Evolutionary conservation across 2,329 filamentous ascomycete species (phyloP), one percentile per base, ranked within the genome.

Genomic region (Neurospora sp.): DNA sequence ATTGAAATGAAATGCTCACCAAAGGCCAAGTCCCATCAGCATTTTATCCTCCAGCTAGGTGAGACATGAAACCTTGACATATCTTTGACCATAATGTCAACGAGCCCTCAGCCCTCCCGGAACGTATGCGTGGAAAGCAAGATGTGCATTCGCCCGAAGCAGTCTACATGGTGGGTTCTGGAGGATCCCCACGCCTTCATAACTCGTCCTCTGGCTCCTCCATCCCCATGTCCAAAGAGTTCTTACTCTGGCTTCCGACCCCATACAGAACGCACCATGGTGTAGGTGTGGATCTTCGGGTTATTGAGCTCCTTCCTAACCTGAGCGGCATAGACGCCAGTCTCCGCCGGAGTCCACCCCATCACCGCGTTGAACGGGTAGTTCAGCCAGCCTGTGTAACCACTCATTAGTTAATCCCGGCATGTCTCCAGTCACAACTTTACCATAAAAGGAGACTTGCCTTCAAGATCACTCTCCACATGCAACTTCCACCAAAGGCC

Each of bases 401-500:
- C 52, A 62, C 12, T 2, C 12, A 10, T 62, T 10, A 62, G 52
- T 5, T 33, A 12, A 33, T 0, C 28, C 23, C 52, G 11, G 15
- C 6, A 52, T 4, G 5, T 65, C 36, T 68, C 19, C 28, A 4
- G 15, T n/a, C 6, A 40, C 8, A 69, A 52, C 10, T 69, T 65
- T 17, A 69, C 71, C 46, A 70, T 52, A 46, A 71, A 72, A 6
- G 23, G 69, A 37, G 17, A 74, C 5, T 52, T 69, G 15, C 74
- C 74, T 43, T 74, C 72, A 4, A 67, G 67, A 43, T 75, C 74
- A 33, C 57, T 69, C 33, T 69, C 66, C 6, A 67, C 12, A 69
- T 71, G 6, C 23, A 71, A 38, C 46, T 69, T 38, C 17, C 38
- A 41, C 40, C 73, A 76, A 28, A 67, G 57, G n/a, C 78, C 78